phyloP scores from a whole-genome alignment of 768 basidiomycete species.

The Chalciporus pseudorubinellus region DNA sequence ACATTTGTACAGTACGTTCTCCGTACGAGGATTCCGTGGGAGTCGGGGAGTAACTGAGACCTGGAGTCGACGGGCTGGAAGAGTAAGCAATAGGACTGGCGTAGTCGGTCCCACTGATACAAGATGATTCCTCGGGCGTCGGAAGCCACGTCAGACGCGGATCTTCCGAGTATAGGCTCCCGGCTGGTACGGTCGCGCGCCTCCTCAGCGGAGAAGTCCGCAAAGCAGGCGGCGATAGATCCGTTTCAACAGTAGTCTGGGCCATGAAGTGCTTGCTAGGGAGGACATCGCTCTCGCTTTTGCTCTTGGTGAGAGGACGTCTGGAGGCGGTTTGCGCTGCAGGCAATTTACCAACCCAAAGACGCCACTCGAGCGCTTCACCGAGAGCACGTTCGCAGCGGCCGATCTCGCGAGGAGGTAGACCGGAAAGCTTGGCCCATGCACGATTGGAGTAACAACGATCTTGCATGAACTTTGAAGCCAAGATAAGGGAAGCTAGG shows the following conservation, averaged over 20 bases:
- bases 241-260: background rate
- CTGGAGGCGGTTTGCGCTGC: slow-evolving; percentile 30
- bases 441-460: slow-evolving; percentile 91
- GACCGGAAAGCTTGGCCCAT: slow-evolving; percentile 92
- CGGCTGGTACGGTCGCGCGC: slow-evolving; percentile 42
- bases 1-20: slow-evolving; percentile 57
- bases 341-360: slow-evolving; percentile 82
- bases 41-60: slow-evolving; percentile 57
- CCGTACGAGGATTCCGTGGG: slow-evolving; percentile 56
- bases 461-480: slow-evolving; percentile 91
- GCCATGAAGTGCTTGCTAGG: slow-evolving; percentile 1
- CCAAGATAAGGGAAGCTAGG: slow-evolving; percentile 82
- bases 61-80: slow-evolving; percentile 51
- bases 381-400: slow-evolving; percentile 87
- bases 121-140: background rate
- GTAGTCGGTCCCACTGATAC: background rate
- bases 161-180: slow-evolving; percentile 25
- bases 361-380: slow-evolving; percentile 83
- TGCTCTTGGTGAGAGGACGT: slow-evolving; percentile 47
- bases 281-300: slow-evolving; percentile 47
- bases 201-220: slow-evolving; percentile 35
- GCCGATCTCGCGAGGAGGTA: slow-evolving; percentile 82
- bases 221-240: slow-evolving; percentile 15
- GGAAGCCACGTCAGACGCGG: slow-evolving; percentile 1
- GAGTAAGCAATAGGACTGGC: slow-evolving; percentile 27